Percentiles rank a stretch among this genome's conserved stretches.
Conservation (phyloP, 139 green algal species). For the Volvox africanus region DNA sequence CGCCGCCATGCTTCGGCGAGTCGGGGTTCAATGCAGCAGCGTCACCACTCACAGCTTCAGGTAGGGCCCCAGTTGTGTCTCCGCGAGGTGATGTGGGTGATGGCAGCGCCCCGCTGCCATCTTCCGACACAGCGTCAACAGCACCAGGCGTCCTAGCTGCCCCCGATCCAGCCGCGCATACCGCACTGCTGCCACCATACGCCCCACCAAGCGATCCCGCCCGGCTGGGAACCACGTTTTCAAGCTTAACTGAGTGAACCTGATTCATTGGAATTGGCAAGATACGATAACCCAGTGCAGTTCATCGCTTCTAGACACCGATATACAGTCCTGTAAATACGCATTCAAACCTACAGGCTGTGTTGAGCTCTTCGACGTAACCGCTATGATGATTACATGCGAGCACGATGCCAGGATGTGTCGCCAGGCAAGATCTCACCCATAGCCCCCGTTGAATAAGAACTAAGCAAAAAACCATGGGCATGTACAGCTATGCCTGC, state of each 20-base stretch:
- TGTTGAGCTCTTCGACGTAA: too few species aligned
- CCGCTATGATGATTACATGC: too few species aligned
- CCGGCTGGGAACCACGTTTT: neutral
- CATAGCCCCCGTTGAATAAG: too few species aligned
- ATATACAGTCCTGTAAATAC: too few species aligned
- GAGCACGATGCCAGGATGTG: too few species aligned
- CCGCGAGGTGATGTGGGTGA: neutral
- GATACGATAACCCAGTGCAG: neutral
- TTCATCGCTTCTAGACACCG: too few species aligned
- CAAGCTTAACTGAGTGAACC: constrained; percentile 25
- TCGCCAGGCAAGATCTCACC: too few species aligned
- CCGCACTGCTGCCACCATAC: neutral
- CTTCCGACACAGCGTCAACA: neutral
- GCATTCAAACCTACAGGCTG: too few species aligned
- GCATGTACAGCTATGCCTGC: too few species aligned
- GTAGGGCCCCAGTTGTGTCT: neutral
- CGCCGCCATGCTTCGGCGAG: neutral
- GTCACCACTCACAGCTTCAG: neutral
- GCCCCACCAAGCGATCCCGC: neutral
- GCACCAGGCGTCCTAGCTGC: neutral
- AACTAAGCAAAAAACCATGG: too few species aligned
- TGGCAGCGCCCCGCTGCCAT: constrained; percentile 1
- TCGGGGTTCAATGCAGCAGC: neutral
- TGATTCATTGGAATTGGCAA: neutral
- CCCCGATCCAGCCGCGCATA: neutral